These are phyloP conservation scores for Amphibolis antarctica DNA, from an alignment of 106 monocot species.

Conservation along the genomic window DNA sequence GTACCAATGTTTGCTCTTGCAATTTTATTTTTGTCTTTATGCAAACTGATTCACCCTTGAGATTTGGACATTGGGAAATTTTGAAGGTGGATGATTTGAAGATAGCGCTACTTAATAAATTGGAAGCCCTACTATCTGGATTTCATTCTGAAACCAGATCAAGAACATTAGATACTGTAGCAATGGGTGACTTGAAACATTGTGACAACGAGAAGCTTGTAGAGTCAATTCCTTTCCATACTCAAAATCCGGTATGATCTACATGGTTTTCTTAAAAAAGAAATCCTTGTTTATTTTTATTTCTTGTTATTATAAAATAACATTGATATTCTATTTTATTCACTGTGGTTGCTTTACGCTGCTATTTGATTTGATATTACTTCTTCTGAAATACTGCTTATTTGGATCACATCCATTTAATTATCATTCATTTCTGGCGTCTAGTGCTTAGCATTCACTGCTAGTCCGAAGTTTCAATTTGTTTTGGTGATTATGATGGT, in stretches of 20 bases:
- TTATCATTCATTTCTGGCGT: too few relatives aligned
- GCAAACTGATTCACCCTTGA: not conserved
- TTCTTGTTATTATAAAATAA: too few relatives aligned
- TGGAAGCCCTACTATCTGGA: constrained; percentile 12
- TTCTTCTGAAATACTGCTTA: too few relatives aligned
- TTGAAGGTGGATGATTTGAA: constrained; percentile 23
- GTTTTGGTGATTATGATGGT: too few relatives aligned
- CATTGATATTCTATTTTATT: too few relatives aligned
- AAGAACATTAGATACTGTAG: not conserved
- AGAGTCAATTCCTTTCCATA: constrained; percentile 6
- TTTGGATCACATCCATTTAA: too few relatives aligned
- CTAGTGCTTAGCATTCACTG: too few relatives aligned
- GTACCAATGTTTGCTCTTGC: not conserved
- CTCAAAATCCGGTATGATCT: not conserved
- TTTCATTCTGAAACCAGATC: not conserved
- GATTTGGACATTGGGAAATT: too few relatives aligned
- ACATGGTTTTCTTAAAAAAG: not conserved
- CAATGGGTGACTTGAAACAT: not conserved
- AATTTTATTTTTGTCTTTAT: not conserved
- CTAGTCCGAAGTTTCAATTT: too few relatives aligned
- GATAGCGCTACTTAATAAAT: constrained; percentile 10
- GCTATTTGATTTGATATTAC: too few relatives aligned
- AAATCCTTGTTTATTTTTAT: too few relatives aligned
- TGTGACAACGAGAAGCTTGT: not conserved
- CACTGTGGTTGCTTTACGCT: too few relatives aligned